Base-by-base conservation (phyloP, 1,139 yeast species). In the Pichia sp. region DNA sequence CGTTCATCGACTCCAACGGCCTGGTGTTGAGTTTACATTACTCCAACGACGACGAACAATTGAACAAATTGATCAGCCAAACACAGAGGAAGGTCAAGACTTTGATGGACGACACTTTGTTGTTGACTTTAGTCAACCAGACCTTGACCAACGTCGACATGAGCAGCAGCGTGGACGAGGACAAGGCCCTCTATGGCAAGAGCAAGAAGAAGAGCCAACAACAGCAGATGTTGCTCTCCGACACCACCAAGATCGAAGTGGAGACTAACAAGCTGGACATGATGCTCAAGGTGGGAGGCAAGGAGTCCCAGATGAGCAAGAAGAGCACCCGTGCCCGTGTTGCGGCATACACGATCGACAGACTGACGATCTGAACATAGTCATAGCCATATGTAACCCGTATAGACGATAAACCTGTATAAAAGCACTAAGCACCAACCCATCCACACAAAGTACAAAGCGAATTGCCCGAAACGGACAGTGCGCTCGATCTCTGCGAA, bases 1-100 rank as follows among this genome's bases (percentile, higher is more conserved):
- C 82, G 31, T 73, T 85, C 40, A 74, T 86, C 47, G 94, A 85
- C 62, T 81, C 86, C 7, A 85, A 84, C 46, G 94, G 94, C 0
- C 67, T 85, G 40, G 79, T 84, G 58, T 77, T 65, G 44, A 59
- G 67, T 52, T 54, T 66, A 44, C 67, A 65, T 39, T 65, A 64
- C 44, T 58, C 82, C 34, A 82, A 86, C 79, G 74, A 76, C 44
- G 69, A 69, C 24, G 69, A 69, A 11, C 73, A 81, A 38, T 67
- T 84, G 35, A 61, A 64, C 15, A 70, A 68, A 37, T 67, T 85
- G 49, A 68, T 72, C 22, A 61, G 58, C 19, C 68, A 75, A 20
- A 70, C 85, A 10, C 73, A 72, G 45, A 56, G 62, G 11, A 81
- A 81, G 59, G 71, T 83, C 30, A 72, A 71, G 15, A 68, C 79